Conservation (phyloP, 2,329 filamentous ascomycete species). For the Ophiosphaerella herpotricha region DNA sequence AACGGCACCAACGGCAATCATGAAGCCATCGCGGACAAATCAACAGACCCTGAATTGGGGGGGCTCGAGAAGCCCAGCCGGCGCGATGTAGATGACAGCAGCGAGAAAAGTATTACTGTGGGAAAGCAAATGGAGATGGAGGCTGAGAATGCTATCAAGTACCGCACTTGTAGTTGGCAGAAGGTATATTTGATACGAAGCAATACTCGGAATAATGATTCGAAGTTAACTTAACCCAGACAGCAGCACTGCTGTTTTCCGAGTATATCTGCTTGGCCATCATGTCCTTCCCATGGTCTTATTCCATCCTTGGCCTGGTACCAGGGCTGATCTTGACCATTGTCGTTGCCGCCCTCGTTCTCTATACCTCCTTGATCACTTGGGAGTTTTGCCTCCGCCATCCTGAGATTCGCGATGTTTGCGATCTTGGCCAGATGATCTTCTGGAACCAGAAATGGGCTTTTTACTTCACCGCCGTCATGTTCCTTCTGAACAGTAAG, state of each 20-base stretch:
- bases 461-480: constrained; percentile 71
- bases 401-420: constrained; percentile 89
- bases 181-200: constrained; percentile 60
- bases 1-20: constrained; percentile 20
- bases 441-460: constrained; percentile 83
- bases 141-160: constrained; percentile 79
- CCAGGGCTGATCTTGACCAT: constrained; percentile 84
- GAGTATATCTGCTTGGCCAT: constrained; percentile 94
- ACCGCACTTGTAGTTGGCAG: constrained; percentile 91
- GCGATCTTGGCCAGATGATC: constrained; percentile 92
- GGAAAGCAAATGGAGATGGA: constrained; percentile 77
- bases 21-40: constrained; percentile 19
- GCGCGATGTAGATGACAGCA: constrained; percentile 40
- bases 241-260: constrained; percentile 85
- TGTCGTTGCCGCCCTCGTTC: constrained; percentile 74
- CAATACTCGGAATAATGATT: no score
- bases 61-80: constrained; percentile 45
- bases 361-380: constrained; percentile 77
- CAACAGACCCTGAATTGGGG: constrained; percentile 46
- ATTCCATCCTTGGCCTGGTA: constrained; percentile 83
- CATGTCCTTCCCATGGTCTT: constrained; percentile 96
- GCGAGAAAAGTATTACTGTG: constrained; percentile 51
- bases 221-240: constrained; percentile 49
- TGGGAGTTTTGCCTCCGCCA: constrained; percentile 90
- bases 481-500: constrained; percentile 94